A percentile compares a stretch with the other conserved stretches of the same genome.
Evolutionary conservation across 179 eudicot genomes (phyloP).

Genomic region (Beta lomatogona): DNA sequence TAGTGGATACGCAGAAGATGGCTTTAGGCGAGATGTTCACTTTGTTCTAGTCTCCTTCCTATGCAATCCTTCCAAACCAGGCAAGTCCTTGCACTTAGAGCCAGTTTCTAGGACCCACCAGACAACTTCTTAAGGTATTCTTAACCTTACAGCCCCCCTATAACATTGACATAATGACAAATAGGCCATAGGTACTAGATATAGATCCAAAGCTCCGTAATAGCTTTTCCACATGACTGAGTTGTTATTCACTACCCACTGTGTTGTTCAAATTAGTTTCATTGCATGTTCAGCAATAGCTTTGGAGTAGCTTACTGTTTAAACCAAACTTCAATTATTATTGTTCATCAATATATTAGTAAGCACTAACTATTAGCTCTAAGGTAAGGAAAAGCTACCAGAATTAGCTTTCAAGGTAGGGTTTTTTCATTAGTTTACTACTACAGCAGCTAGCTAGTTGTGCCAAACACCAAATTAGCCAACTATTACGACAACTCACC

Average conservation of each 20-base stretch:
- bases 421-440: background rate
- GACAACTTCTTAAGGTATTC: background rate
- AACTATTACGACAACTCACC: background rate
- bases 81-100: background rate
- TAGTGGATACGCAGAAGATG: background rate
- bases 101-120: background rate
- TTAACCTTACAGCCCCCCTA: background rate
- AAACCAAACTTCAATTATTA: background rate
- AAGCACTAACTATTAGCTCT: background rate
- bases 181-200: background rate
- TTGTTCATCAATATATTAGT: background rate
- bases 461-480: background rate
- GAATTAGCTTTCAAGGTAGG: background rate
- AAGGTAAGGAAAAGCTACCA: background rate
- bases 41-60: background rate
- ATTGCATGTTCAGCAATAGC: background rate
- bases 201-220: background rate
- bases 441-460: background rate
- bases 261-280: background rate
- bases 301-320: background rate
- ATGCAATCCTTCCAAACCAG: background rate
- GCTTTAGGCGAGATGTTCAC: background rate
- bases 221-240: background rate
- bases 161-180: background rate
- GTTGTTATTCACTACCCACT: background rate